Percentiles rank a stretch among this genome's conserved stretches.
Conservation (phyloP, 208 protist species). For the Trichomonas gallinae region DNA sequence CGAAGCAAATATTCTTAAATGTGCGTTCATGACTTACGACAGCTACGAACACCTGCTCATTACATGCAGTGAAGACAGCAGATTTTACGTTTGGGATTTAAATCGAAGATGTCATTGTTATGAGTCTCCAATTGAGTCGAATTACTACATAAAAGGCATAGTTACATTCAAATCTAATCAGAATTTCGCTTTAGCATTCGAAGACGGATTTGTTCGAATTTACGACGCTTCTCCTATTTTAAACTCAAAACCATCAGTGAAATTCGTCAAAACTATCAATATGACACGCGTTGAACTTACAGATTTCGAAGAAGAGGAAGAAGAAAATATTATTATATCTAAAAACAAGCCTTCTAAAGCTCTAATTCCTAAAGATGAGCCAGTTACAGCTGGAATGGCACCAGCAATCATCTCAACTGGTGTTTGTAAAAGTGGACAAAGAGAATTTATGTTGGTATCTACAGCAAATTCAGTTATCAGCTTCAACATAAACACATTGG, state of each 20-base stretch:
- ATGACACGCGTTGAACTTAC: background rate
- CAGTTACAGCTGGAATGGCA: background rate
- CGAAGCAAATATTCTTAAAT: background rate
- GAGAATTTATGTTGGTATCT: background rate
- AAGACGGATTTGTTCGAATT: conserved; percentile 4
- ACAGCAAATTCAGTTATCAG: background rate
- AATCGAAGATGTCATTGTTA: background rate
- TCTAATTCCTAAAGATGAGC: background rate
- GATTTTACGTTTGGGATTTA: conserved; percentile 1
- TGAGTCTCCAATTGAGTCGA: conserved; percentile 1
- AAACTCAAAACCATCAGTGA: background rate
- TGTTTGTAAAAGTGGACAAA: too few relatives aligned
- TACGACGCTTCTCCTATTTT: conserved; percentile 7
- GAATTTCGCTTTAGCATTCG: background rate
- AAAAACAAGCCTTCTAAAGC: background rate
- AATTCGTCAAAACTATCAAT: background rate
- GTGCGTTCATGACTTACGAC: background rate
- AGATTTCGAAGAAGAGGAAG: background rate
- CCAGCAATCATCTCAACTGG: background rate
- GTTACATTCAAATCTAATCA: background rate
- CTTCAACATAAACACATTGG: background rate
- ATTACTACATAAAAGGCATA: background rate
- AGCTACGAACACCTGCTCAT: background rate
- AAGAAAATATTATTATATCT: background rate
- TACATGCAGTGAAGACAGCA: background rate